Percentiles rank a stretch among this genome's conserved stretches.
Evolutionary conservation across 495 filamentous ascomycete genomes (phyloP).

Genomic region (Daldinia vernicosa): DNA sequence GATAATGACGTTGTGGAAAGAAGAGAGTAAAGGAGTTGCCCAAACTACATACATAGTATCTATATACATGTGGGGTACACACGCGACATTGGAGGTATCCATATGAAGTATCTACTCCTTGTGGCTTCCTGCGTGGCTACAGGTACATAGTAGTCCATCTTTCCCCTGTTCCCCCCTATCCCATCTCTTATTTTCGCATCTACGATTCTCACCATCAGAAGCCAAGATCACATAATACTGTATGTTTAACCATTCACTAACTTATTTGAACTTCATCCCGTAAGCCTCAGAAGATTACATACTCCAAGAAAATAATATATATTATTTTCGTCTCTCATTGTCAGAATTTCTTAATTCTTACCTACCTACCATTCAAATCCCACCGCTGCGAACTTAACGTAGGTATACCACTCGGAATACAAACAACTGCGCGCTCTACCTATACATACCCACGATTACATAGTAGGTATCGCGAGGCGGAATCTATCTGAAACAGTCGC

Average conservation of each 20-base stretch:
- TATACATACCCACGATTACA: conserved; percentile 2
- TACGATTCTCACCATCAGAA: not conserved
- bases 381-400: no score
- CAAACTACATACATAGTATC: no score
- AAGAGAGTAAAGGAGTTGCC: no score
- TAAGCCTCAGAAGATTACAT: not conserved
- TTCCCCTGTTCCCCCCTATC: not conserved
- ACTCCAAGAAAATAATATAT: not conserved
- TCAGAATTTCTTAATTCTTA: not conserved
- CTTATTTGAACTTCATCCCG: not conserved
- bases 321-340: not conserved
- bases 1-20: no score
- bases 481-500: conserved; percentile 9
- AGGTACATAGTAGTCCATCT: not conserved
- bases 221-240: not conserved
- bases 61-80: no score
- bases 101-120: conserved; percentile 12
- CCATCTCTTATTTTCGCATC: not conserved
- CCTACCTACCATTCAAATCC: not conserved
- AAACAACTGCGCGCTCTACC: not conserved
- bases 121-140: conserved; percentile 23
- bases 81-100: conserved; percentile 16
- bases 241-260: not conserved
- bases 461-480: not conserved
- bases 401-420: not conserved